Evolutionary conservation across 2,329 filamentous ascomycete genomes (phyloP).

Genomic region (Passalora sequoiae): DNA sequence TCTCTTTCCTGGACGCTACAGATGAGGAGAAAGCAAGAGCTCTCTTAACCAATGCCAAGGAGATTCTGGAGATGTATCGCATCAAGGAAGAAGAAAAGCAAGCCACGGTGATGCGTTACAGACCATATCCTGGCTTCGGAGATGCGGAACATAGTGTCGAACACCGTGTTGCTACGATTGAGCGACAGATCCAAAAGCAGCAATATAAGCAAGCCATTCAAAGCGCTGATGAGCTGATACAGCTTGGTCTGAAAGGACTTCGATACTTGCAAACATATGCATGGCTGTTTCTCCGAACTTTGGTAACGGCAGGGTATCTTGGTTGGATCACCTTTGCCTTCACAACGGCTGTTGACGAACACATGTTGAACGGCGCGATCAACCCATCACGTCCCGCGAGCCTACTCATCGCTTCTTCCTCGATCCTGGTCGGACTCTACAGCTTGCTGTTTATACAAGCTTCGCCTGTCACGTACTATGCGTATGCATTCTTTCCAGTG

Average conservation of each 20-base stretch:
- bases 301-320: constrained; percentile 85
- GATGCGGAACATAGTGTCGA: constrained; percentile 59
- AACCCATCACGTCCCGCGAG: constrained; percentile 58
- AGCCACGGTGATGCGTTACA: constrained; percentile 68
- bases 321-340: constrained; percentile 94
- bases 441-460: constrained; percentile 73
- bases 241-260: constrained; percentile 71
- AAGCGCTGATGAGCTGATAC: constrained; percentile 70
- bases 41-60: constrained; percentile 74
- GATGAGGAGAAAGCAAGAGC: constrained; percentile 76
- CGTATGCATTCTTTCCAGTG: constrained; percentile 85
- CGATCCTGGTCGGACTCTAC: constrained; percentile 68
- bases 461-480: constrained; percentile 80
- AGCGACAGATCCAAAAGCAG: constrained; percentile 59
- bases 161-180: constrained; percentile 63
- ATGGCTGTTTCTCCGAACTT: constrained; percentile 86
- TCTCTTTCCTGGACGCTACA: constrained; percentile 71
- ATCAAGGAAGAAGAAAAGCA: constrained; percentile 88
- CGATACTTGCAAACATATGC: constrained; percentile 97
- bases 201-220: constrained; percentile 72
- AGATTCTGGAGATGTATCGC: constrained; percentile 90
- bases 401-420: constrained; percentile 65
- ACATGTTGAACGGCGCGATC: constrained; percentile 70
- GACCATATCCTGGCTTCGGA: constrained; percentile 66
- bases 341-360: constrained; percentile 80